A percentile compares a stretch with the other conserved stretches of the same genome.
phyloP scores from a whole-genome alignment of 106 monocot species.

The Ottelia alismoides region DNA sequence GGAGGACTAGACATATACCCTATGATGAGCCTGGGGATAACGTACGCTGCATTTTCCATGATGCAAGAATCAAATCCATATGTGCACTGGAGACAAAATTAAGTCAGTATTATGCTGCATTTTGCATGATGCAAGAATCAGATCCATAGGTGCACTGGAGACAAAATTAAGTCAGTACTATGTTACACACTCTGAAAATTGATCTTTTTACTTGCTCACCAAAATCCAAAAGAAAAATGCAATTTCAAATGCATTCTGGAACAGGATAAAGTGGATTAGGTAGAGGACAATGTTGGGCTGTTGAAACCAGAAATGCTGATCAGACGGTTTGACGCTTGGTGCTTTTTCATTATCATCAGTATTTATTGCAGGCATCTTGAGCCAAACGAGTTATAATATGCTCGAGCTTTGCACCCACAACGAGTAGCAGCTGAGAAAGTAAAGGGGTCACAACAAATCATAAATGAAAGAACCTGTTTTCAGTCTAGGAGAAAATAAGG shows the following conservation, averaged over 20 bases:
- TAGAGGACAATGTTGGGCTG: slow-evolving; percentile 51
- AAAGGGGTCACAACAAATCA: neutral
- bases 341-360: neutral
- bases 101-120: neutral
- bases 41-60: slow-evolving; percentile 47
- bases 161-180: neutral
- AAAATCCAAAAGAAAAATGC: slow-evolving; percentile 86
- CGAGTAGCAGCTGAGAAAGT: slow-evolving; percentile 51
- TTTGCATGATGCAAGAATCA: neutral
- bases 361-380: slow-evolving; percentile 23
- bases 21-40: slow-evolving; percentile 57
- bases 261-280: slow-evolving; percentile 78
- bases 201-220: slow-evolving; percentile 24
- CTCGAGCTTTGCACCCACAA: slow-evolving; percentile 80
- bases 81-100: slow-evolving; percentile 22
- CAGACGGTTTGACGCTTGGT: slow-evolving; percentile 44
- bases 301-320: slow-evolving; percentile 70
- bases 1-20: slow-evolving; percentile 26
- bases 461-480: neutral
- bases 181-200: neutral
- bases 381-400: slow-evolving; percentile 74
- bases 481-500: neutral
- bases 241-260: slow-evolving; percentile 90
- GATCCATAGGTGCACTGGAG: neutral
- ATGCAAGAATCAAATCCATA: slow-evolving; percentile 77